A percentile compares a stretch with the other conserved stretches of the same genome.
phyloP scores from a whole-genome alignment of 805 yeast genomes.

The Saccharomyces mikatae region DNA sequence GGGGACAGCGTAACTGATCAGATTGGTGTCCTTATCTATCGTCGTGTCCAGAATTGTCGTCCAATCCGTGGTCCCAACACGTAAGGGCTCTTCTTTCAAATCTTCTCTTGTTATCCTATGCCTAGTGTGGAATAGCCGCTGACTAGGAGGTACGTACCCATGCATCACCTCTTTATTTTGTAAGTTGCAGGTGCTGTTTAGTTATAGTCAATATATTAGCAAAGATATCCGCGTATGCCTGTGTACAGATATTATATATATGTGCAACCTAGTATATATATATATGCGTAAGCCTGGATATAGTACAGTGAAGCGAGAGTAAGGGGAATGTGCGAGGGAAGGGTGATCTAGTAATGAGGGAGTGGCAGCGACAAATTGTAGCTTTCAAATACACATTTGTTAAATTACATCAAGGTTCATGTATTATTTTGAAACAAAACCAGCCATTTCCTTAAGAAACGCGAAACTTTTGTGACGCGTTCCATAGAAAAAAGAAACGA shows the following conservation, averaged over 20 bases:
- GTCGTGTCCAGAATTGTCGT: constrained; percentile 9
- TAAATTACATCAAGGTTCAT: not conserved
- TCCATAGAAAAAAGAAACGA: not conserved
- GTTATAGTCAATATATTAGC: not conserved
- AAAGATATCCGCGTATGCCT: not conserved
- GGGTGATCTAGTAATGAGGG: not conserved
- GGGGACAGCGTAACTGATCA: constrained; percentile 12
- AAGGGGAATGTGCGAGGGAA: not conserved
- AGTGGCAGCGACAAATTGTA: not conserved
- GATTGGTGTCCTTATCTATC: constrained; percentile 8
- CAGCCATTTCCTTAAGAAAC: not conserved
- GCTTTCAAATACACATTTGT: not conserved
- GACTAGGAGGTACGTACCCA: constrained; percentile 12
- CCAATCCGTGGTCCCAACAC: constrained; percentile 6
- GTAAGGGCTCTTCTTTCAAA: constrained; percentile 2
- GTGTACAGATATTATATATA: constrained; percentile 1
- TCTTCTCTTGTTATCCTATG: constrained; percentile 13
- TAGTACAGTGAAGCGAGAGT: not conserved
- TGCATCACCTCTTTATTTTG: not conserved
- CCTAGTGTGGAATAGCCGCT: constrained; percentile 11
- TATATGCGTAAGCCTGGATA: not conserved
- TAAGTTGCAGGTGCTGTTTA: not conserved
- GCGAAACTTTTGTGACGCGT: not conserved
- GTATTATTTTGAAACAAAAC: not conserved
- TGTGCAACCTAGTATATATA: not conserved